Evolutionary conservation across 2,329 filamentous ascomycete species (phyloP).

Genomic region (Cercospora sesami): DNA sequence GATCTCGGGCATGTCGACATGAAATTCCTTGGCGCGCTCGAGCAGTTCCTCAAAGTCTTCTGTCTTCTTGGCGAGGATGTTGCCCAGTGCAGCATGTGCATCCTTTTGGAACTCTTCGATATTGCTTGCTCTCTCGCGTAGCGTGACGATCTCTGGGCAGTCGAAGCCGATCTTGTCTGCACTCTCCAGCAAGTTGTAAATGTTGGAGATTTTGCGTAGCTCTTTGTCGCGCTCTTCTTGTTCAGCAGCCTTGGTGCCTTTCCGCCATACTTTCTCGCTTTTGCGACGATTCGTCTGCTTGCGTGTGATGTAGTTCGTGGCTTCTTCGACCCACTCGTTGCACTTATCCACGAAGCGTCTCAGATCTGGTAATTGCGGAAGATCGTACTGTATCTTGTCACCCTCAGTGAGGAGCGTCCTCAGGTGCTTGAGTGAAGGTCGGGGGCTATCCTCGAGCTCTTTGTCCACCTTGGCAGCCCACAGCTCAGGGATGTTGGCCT

Average conservation of each 20-base stretch:
- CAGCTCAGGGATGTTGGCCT: slow-evolving; percentile 77
- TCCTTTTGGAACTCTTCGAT: slow-evolving; percentile 82
- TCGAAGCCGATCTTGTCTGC: slow-evolving; percentile 90
- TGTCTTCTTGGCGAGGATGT: slow-evolving; percentile 62
- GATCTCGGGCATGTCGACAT: slow-evolving; percentile 86
- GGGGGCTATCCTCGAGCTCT: slow-evolving; percentile 77
- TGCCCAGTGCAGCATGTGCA: slow-evolving; percentile 69
- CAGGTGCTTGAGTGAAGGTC: slow-evolving; percentile 81
- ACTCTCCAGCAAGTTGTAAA: slow-evolving; percentile 77
- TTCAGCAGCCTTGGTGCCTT: slow-evolving; percentile 69
- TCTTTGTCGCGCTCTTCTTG: slow-evolving; percentile 82
- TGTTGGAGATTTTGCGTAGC: slow-evolving; percentile 82
- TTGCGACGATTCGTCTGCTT: slow-evolving; percentile 98
- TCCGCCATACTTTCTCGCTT: slow-evolving; percentile 84
- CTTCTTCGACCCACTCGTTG: slow-evolving; percentile 97
- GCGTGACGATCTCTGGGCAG: slow-evolving; percentile 81
- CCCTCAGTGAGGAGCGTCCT: slow-evolving; percentile 85
- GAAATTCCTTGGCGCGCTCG: slow-evolving; percentile 85
- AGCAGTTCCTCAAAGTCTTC: slow-evolving; percentile 84
- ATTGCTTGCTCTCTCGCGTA: slow-evolving; percentile 80
- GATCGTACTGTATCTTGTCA: slow-evolving; percentile 89
- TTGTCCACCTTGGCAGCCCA: slow-evolving; percentile 92
- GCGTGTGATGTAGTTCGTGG: slow-evolving; percentile 90
- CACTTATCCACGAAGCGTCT: slow-evolving; percentile 91
- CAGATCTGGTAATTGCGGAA: slow-evolving; percentile 78